Percentiles rank a stretch among this genome's conserved stretches.
Evolutionary conservation across 228 moss, liverwort and hornwort genomes (phyloP).

Genomic region (Sphagnum magellanicum): DNA sequence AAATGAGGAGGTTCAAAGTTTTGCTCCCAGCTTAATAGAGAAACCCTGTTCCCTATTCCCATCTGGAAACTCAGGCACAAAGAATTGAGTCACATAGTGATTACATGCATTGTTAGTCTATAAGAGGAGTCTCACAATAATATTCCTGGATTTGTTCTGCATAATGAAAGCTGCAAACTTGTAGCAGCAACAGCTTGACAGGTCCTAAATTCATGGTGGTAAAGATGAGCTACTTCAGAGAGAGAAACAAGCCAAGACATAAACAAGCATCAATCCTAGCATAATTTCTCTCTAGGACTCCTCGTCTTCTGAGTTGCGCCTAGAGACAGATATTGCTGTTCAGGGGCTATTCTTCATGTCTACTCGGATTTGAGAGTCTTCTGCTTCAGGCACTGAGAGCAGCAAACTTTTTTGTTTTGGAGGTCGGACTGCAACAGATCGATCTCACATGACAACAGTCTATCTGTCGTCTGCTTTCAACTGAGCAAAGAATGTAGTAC

Average conservation of each 20-base stretch:
- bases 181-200: background rate
- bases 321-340: too few species aligned
- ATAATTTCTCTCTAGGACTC: too few species aligned
- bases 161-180: too few species aligned
- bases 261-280: too few species aligned
- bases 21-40: conserved; percentile 65
- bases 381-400: too few species aligned
- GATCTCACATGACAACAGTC: background rate
- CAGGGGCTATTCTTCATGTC: background rate
- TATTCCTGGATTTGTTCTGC: too few species aligned
- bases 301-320: too few species aligned
- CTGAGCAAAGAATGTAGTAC: too few species aligned
- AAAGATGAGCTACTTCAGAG: background rate
- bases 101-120: too few species aligned
- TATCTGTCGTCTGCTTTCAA: background rate
- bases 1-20: conserved; percentile 53
- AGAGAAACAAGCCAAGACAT: too few species aligned
- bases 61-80: conserved; percentile 27
- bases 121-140: background rate
- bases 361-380: background rate
- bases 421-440: background rate
- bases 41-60: conserved; percentile 40
- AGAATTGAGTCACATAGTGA: too few species aligned
- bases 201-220: background rate
- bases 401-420: background rate